These are phyloP conservation scores for Elsinoe australis DNA, from an alignment of 2,329 filamentous ascomycete species.

Conservation along the genomic window DNA sequence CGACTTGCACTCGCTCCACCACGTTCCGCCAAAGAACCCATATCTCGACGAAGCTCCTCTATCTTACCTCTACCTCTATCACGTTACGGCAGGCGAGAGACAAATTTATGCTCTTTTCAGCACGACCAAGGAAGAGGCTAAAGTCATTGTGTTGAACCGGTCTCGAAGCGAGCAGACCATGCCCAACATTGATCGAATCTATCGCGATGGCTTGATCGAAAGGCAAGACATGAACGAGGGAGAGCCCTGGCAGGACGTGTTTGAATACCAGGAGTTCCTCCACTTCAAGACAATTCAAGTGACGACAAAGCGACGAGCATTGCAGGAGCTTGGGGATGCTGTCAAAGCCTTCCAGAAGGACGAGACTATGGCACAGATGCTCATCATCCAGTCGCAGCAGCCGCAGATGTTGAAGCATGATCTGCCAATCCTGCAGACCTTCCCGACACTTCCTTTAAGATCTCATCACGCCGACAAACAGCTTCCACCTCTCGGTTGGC, in stretches of 20 bases:
- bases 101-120: slow-evolving; percentile 95
- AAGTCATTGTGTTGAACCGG: slow-evolving; percentile 82
- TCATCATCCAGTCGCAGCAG: slow-evolving; percentile 87
- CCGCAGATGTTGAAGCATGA: slow-evolving; percentile 74
- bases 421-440: slow-evolving; percentile 72
- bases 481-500: slow-evolving; percentile 88
- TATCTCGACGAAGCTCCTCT: slow-evolving; percentile 71
- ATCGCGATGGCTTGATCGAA: slow-evolving; percentile 64
- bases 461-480: slow-evolving; percentile 79
- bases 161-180: slow-evolving; percentile 74
- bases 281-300: slow-evolving; percentile 82
- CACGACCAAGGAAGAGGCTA: slow-evolving; percentile 66
- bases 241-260: slow-evolving; percentile 68
- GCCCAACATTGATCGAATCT: slow-evolving; percentile 85
- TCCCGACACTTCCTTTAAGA: slow-evolving; percentile 73
- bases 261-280: slow-evolving; percentile 78
- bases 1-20: slow-evolving; percentile 68
- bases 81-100: slow-evolving; percentile 80
- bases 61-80: slow-evolving; percentile 85
- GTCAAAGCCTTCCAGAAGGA: slow-evolving; percentile 87
- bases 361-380: slow-evolving; percentile 67
- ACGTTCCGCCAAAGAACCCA: slow-evolving; percentile 56
- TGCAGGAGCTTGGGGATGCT: slow-evolving; percentile 78
- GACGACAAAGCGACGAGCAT: slow-evolving; percentile 79
- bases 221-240: slow-evolving; percentile 59